Percentiles rank a stretch among this genome's conserved stretches.
Evolutionary conservation across 2,329 filamentous ascomycete species (phyloP).

Genomic region (Phoma sp.): DNA sequence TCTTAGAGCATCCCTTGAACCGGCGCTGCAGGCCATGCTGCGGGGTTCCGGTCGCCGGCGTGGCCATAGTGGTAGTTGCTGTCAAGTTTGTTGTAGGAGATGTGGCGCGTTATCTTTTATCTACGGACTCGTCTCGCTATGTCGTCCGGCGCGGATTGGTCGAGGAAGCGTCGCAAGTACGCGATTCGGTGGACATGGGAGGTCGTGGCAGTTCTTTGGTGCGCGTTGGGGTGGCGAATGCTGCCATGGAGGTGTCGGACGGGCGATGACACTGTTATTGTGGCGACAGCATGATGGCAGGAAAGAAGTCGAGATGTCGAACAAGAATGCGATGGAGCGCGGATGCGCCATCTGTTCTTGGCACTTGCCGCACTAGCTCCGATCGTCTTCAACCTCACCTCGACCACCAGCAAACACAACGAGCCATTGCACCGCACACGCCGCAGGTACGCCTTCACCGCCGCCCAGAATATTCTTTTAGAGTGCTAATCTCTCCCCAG

Average conservation of each 20-base stretch:
- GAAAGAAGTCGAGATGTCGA: conserved; percentile 18
- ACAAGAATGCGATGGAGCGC: conserved; percentile 28
- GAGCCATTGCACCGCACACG: conserved; percentile 43
- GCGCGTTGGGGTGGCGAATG: conserved; percentile 22
- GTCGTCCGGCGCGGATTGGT: conserved; percentile 22
- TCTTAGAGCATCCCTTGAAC: conserved; percentile 86
- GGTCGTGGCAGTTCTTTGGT: conserved; percentile 5
- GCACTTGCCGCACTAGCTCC: conserved; percentile 26
- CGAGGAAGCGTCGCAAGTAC: conserved; percentile 15
- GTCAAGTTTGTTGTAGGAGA: background rate
- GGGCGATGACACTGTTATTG: conserved; percentile 24
- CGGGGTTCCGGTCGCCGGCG: conserved; percentile 47
- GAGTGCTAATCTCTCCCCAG: conserved; percentile 21
- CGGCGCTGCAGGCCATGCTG: conserved; percentile 60
- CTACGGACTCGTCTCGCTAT: conserved; percentile 20
- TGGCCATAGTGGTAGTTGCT: conserved; percentile 3
- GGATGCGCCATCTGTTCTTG: conserved; percentile 23
- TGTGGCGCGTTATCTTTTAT: background rate
- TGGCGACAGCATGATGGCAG: conserved; percentile 23
- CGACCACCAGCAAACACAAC: conserved; percentile 24
- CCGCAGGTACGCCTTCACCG: conserved; percentile 29
- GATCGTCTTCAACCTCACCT: conserved; percentile 37
- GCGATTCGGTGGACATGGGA: conserved; percentile 23
- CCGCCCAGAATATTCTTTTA: background rate
- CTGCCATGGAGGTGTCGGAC: conserved; percentile 29